Base-by-base conservation (phyloP, 192 early-diverging fungal species). In the Dissophora globulifera region DNA sequence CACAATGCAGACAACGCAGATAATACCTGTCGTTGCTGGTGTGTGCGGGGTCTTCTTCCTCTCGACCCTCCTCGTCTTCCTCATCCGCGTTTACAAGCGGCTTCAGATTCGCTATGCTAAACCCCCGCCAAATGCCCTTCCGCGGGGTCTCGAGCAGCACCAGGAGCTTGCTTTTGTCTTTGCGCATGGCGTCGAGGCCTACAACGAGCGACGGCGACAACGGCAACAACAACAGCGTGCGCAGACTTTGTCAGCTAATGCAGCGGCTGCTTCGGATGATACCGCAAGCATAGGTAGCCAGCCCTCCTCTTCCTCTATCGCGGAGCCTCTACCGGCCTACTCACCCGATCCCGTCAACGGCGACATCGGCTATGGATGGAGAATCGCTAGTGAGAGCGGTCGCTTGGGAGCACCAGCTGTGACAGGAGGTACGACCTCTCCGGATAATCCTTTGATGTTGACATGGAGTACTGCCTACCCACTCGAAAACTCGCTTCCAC, bases 101-200 rank as follows among this genome's bases (percentile, higher is more conserved):
- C 67, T 69, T 9, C 33, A 69, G 32, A 30, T 61, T 35, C 49
- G 58, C 17, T 51, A 69, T 25, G 32, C 35, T 11, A 60, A 60
- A 40, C 67, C 67, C 52, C 16, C 48, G 0, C 43, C 62, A 20
- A 23, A 31, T 26, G 45, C 65, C 13, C 31, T 61, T 30, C 50
- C 67, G 15, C 41, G 20, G 1, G 51, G 30, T 10, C 43, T 69
- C 7, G 67, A 69, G 22, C 50, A 69, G 22, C 67, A 61, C 29
- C 67, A 60, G 26, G 67, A 69, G 17, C 33, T 69, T 6, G 67
- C 67, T 32, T 69, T 61, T 35, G 67, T 69, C 22, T 51, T 69
- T 26, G 57, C 67, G 6, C 67, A 69, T 51, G 67, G 67, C 1
- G 67, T 69, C 4, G 67, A 69, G 16, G 67, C 67, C 30, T 69